Base-by-base conservation (phyloP, 441 rosid genomes). In the Adansonia rubrostipa region DNA sequence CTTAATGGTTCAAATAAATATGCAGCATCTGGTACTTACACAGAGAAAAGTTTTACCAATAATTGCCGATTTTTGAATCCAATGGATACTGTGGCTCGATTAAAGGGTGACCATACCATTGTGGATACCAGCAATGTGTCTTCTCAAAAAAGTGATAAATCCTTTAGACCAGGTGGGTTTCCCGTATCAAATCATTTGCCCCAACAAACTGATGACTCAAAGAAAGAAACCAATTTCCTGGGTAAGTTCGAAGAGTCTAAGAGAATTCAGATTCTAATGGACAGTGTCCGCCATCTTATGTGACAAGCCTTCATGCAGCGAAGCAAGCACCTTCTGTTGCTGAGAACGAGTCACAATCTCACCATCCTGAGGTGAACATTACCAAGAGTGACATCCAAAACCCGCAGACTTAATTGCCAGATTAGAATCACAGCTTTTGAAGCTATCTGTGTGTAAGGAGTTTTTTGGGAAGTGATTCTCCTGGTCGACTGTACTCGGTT, bases 401-500 rank as follows among this genome's bases (percentile, higher is more conserved):
- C 73, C 74, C 89, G 82, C 90, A 95, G 88, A 87, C 77, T 87
- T 88, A 76, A 90, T 97, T 75, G 80, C 80, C 79, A 84, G 83
- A 78, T 75, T 85, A 72, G 94, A 91, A 74, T 86, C 85, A 24
- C 95, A 93, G 91, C 88, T 95, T 74, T 80, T 80, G 48, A 93
- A 86, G 82, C 86, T 87, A 78, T 87, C 97, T 73, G 72, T 91
- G 64, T 92, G 98, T 42, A 89, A 88, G 85, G 97, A 97, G 74
- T n/a, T 91, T 90, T 87, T 82, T 97, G 90, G 99, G 99, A 17
- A 81, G 82, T 73, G 99, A 97, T 89, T 89, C 94, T 78, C 71
- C 85, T 77, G 94, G 95, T 80, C 95, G 92, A 70, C 79, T 93
- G 77, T 97, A 97, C 83, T 97, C 97, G 98, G 87, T 90, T 83